phyloP scores from a whole-genome alignment of 1,284 basidiomycete genomes.

The Microbotryomycetes sp. region DNA sequence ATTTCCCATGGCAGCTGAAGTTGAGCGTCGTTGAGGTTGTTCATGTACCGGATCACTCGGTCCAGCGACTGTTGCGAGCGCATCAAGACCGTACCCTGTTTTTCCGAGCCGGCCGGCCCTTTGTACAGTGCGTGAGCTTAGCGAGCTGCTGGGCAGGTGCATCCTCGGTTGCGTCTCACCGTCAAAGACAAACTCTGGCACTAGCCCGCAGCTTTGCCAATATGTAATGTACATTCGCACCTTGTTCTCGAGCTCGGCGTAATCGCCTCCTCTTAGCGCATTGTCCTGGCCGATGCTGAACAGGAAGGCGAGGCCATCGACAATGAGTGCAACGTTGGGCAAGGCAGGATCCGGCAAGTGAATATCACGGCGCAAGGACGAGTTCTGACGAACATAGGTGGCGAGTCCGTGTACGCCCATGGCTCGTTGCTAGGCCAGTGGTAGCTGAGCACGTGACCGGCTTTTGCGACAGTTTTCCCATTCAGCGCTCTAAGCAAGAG shows the following conservation, averaged over 20 bases:
- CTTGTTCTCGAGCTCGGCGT: not conserved
- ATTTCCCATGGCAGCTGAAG: not conserved
- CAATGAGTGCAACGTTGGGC: conserved; percentile 6
- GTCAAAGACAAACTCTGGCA: conserved; percentile 30
- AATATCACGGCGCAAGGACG: conserved; percentile 3
- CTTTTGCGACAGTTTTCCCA: no score
- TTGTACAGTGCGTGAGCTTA: not conserved
- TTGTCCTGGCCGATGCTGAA: conserved; percentile 3
- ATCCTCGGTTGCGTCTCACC: conserved; percentile 4
- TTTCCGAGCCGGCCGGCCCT: conserved; percentile 21
- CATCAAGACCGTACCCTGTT: conserved; percentile 17
- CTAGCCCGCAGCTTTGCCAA: conserved; percentile 11
- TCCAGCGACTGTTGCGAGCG: conserved; percentile 18
- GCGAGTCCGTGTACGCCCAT: conserved; percentile 31
- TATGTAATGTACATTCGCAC: conserved; percentile 12
- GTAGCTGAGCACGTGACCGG: not conserved
- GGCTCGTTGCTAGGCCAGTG: not conserved
- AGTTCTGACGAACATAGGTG: conserved; percentile 17
- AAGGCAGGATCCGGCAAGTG: not conserved
- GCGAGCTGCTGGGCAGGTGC: not conserved
- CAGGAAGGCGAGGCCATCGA: conserved; percentile 24
- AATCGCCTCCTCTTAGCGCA: conserved; percentile 15
- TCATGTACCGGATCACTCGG: conserved; percentile 20
- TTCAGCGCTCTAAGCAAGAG: no score
- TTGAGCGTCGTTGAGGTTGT: conserved; percentile 1